Conservation (phyloP, 345 rosid genomes). For the Viola odorata region DNA sequence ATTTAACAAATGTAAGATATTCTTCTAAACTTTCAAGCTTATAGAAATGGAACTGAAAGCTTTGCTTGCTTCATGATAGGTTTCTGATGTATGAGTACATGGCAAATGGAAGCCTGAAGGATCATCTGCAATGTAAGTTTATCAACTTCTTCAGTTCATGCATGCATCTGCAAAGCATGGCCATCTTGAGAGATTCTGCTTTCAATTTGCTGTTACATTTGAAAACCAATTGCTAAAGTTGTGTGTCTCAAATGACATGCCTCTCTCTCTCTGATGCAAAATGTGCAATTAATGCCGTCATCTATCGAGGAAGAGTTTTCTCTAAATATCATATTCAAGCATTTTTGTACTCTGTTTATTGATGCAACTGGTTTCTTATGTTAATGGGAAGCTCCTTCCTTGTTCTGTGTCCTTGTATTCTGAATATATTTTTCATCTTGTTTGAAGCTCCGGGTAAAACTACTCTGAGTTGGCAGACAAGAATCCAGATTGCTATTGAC, state of each 20-base stretch:
- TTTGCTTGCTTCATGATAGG: constrained; percentile 37
- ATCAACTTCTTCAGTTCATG: constrained; percentile 9
- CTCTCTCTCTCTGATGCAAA: neutral
- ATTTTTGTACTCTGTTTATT: neutral
- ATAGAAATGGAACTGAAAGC: neutral
- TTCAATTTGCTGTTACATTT: neutral
- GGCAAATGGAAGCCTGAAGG: constrained; percentile 87
- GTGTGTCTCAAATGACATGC: neutral
- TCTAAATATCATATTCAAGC: neutral
- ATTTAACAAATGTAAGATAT: neutral
- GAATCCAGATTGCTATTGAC: constrained; percentile 84
- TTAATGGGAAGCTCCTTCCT: neutral
- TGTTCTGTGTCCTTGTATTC: too few species aligned
- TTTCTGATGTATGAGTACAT: constrained; percentile 85
- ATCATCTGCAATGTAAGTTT: constrained; percentile 78
- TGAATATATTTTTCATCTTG: constrained; percentile 9
- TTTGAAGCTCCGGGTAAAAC: constrained; percentile 48
- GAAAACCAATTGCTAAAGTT: neutral
- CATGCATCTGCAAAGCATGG: neutral
- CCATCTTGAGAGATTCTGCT: neutral
- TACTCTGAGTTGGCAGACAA: constrained; percentile 75
- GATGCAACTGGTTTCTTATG: neutral
- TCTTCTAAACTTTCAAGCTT: neutral
- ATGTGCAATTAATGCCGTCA: neutral
- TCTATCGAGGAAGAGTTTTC: neutral